Conservation (phyloP, 2,329 filamentous ascomycete species). For the Aplosporella prunicola region DNA sequence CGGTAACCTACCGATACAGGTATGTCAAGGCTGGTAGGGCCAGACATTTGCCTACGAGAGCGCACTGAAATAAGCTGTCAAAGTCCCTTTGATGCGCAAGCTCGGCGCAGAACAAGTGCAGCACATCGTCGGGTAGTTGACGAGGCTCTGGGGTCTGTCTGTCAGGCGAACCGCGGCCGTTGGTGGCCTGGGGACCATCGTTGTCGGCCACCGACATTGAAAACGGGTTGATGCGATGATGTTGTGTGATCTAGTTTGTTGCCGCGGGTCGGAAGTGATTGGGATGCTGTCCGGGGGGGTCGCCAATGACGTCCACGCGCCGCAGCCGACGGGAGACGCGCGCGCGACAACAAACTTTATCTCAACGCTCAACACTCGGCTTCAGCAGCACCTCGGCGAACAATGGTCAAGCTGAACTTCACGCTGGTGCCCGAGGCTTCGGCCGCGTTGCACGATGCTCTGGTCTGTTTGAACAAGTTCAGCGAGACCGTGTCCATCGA, state of each 20-base stretch:
- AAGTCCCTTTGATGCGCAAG: conserved; percentile 49
- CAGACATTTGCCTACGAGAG: conserved; percentile 46
- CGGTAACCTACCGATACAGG: conserved; percentile 50
- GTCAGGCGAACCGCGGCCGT: not conserved
- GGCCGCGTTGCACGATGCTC: conserved; percentile 58
- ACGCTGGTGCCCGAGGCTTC: conserved; percentile 66
- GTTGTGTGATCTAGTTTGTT: conserved; percentile 12
- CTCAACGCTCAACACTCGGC: conserved; percentile 2
- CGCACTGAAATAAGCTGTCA: conserved; percentile 50
- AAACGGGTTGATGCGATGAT: conserved; percentile 1
- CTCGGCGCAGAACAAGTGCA: conserved; percentile 52
- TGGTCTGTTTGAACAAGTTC: conserved; percentile 69
- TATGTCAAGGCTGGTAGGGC: conserved; percentile 51
- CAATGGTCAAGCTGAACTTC: conserved; percentile 54
- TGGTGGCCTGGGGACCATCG: too few relatives aligned
- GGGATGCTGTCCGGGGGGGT: conserved; percentile 7
- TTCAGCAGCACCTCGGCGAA: not conserved
- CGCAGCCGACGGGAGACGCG: not conserved
- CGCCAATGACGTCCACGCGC: conserved; percentile 9
- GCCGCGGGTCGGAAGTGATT: not conserved
- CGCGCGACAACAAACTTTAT: too few relatives aligned
- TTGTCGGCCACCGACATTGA: too few relatives aligned
- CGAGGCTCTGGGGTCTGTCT: conserved; percentile 2
- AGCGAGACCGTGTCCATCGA: conserved; percentile 71
- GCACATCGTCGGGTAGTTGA: conserved; percentile 47